Evolutionary conservation across 306 rosid genomes (phyloP).

Genomic region (Fragaria iinumae): DNA sequence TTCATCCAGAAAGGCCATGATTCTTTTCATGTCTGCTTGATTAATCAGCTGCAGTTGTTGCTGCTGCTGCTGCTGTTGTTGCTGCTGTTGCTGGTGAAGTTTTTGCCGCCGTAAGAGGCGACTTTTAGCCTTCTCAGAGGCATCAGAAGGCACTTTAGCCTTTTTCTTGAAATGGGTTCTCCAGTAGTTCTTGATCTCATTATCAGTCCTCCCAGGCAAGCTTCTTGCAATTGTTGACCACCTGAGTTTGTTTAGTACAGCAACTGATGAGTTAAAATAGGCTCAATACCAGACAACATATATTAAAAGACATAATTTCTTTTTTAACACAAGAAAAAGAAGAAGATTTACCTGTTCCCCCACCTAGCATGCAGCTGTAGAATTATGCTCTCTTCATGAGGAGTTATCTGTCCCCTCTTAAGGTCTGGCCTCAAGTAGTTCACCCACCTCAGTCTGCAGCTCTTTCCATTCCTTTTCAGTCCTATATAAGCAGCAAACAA

Average conservation of each 20-base stretch:
- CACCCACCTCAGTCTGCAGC: slow-evolving; percentile 97
- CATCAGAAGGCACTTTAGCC: slow-evolving; percentile 43
- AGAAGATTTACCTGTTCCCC: slow-evolving; percentile 76
- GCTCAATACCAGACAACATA: background rate
- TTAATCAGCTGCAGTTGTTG: slow-evolving; percentile 31
- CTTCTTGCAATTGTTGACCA: slow-evolving; percentile 98
- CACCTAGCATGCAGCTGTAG: slow-evolving; percentile 82
- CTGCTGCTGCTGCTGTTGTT: slow-evolving; percentile 47
- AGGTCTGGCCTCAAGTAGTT: slow-evolving; percentile 93
- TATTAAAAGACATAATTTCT: background rate
- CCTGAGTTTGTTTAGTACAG: slow-evolving; percentile 30
- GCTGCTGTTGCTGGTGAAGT: slow-evolving; percentile 59
- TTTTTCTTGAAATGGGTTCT: slow-evolving; percentile 91
- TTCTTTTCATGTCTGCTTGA: slow-evolving; percentile 50
- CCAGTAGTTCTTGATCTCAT: slow-evolving; percentile 92
- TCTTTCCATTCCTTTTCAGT: slow-evolving; percentile 89
- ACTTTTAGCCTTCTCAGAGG: slow-evolving; percentile 51
- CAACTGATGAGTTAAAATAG: slow-evolving; percentile 6
- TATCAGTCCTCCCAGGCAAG: slow-evolving; percentile 94
- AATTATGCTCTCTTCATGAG: slow-evolving; percentile 87
- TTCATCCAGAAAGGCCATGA: slow-evolving; percentile 64
- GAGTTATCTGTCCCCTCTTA: slow-evolving; percentile 90
- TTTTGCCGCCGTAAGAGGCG: slow-evolving; percentile 59
- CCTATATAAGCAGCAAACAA: slow-evolving; percentile 43
- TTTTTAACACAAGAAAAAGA: background rate